Evolutionary conservation across 2,329 filamentous ascomycete species (phyloP), one percentile per base, ranked within the genome.

Genomic region (Cordyceps farinosa): DNA sequence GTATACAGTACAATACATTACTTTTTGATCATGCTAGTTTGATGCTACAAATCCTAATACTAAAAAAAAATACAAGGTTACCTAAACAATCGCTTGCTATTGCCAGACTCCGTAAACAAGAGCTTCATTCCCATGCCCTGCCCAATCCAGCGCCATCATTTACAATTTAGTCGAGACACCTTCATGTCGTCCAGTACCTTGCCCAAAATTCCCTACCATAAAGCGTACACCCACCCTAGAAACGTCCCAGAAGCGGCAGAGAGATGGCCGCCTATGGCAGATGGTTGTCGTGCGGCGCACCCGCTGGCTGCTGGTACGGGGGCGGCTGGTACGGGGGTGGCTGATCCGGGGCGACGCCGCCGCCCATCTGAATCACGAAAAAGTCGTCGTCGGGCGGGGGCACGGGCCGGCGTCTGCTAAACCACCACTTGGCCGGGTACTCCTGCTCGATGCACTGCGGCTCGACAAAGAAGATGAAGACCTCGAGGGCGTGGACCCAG

Each of bases 391-490:
- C 6, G 1, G 11, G 2, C 22, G 11, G 22, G 15, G 5, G 38
- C 40, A 36, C 36, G 29, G 32, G 8, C 1, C 44, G 10, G 38
- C 15, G 45, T 34, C 40, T 36, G 27, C n/a, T 17, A 34, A 68
- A 68, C 71, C 70, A 73, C 70, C 69, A 73, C 61, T 29, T 70
- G 32, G 69, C 70, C 2, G 74, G 74, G 47, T 76, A 78, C 34
- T 71, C 72, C 62, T 78, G 76, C 63, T 78, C 74, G 5, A 78
- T 68, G 27, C 70, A 73, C 48, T 75, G 75, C 8, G 78, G 77
- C 40, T 79, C 78, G 5, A 76, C 78, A 75, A 76, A 79, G 53
- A 77, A 74, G n/a, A 78, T 73, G 32, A 78, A 62, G 1, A 70
- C 69, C 0, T 74, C 68, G 38, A 73, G 65, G 3, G 72, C 48